Evolutionary conservation across 2,329 filamentous ascomycete genomes (phyloP).

Genomic region (Arthrinium puccinioides): DNA sequence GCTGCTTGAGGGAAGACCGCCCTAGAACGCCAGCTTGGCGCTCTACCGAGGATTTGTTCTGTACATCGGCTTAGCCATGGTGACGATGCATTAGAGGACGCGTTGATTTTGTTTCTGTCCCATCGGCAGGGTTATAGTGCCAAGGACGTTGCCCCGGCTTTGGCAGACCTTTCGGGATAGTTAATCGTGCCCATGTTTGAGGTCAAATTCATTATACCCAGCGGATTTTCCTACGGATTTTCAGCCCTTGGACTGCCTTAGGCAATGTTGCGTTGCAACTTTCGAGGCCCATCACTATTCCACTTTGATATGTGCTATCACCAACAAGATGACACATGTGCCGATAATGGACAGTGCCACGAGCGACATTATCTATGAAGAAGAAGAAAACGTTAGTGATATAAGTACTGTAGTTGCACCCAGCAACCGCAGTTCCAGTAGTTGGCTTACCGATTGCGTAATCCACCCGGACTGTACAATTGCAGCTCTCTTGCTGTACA

Average conservation of each 20-base stretch:
- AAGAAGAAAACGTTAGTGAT: too few relatives aligned
- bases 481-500: constrained; percentile 71
- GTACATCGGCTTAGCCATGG: constrained; percentile 31
- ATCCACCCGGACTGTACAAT: constrained; percentile 92
- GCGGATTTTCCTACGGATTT: too few relatives aligned
- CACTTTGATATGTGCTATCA: constrained; percentile 33
- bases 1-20: constrained; percentile 40
- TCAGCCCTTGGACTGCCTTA: too few relatives aligned
- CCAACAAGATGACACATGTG: constrained; percentile 57
- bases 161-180: too few relatives aligned
- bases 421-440: too few relatives aligned
- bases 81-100: neutral
- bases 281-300: constrained; percentile 9
- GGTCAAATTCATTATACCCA: too few relatives aligned
- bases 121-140: too few relatives aligned
- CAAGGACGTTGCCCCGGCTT: too few relatives aligned
- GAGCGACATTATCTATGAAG: constrained; percentile 48
- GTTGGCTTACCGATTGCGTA: constrained; percentile 65
- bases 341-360: constrained; percentile 57
- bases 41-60: constrained; percentile 59
- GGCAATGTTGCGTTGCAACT: too few relatives aligned
- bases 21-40: constrained; percentile 23
- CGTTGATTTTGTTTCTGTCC: too few relatives aligned
- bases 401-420: too few relatives aligned
- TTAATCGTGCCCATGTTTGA: too few relatives aligned